Base-by-base conservation (phyloP, 768 basidiomycete species). In the Heimioporus sp. region DNA sequence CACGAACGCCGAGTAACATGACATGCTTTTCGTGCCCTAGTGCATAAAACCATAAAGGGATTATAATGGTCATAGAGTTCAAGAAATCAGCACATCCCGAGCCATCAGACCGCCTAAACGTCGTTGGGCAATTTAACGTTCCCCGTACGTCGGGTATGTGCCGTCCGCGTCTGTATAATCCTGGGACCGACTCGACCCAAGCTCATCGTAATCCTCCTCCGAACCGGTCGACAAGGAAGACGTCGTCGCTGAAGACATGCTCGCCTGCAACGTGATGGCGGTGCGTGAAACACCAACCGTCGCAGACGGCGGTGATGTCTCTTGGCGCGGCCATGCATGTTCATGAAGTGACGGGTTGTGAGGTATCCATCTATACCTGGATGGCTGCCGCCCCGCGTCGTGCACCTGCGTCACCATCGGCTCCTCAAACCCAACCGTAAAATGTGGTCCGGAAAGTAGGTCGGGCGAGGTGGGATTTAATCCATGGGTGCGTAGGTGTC, bases 401-500 rank as follows among this genome's bases (percentile, higher is more conserved):
- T 72, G 72, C 35, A 74, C 73, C n/a, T 76, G 70, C 21, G 70
- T 73, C 34, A 79, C 72, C 50, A 78, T 57, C 43, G 78, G 76
- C 34, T 71, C 70, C 40, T 79, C 77, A 57, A 78, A 77, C 39
- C 73, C 75, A 21, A 78, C 66, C 37, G 61, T 71, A 65, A 68
- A 76, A 31, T 32, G 37, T 15, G 69, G 57, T n/a, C 51, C 32
- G 12, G 62, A 55, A 20, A 66, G 55, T 40, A 45, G 13, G 15
- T 51, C 63, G n/a, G 54, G 37, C 12, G 58, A 51, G 12, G 65
- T 57, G 13, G 64, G 65, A 51, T 64, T 61, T 39, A 85, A 75
- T 21, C 86, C 85, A 57, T 92, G 89, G 2, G 86, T 90, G 41
- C 86, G 84, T 35, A 88, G 76, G 61, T 92, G 89, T 32, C 89